Evolutionary conservation across 2,329 filamentous ascomycete species (phyloP).

Genomic region (Colletotrichum endophyticum): DNA sequence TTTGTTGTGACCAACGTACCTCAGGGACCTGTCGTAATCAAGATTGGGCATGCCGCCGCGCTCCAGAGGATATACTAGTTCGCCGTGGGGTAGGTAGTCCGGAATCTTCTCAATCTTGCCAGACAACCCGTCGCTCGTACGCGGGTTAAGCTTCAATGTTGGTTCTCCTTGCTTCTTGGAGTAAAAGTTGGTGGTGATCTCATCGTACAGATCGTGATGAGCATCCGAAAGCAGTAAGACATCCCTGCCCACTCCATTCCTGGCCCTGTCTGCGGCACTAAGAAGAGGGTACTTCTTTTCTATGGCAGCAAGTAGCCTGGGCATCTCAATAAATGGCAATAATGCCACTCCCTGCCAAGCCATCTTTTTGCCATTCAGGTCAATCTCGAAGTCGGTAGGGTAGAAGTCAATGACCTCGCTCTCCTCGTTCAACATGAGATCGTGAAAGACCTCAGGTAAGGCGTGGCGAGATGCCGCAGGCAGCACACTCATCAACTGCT

Average conservation of each 20-base stretch:
- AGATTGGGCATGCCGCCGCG: conserved; percentile 75
- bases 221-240: conserved; percentile 84
- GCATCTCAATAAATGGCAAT: conserved; percentile 95
- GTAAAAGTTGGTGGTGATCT: conserved; percentile 85
- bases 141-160: conserved; percentile 75
- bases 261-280: conserved; percentile 74
- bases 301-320: conserved; percentile 82
- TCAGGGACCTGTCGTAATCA: conserved; percentile 86
- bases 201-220: conserved; percentile 80
- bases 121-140: conserved; percentile 76
- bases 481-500: conserved; percentile 97
- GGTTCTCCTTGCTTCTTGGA: conserved; percentile 79
- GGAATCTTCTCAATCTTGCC: conserved; percentile 84
- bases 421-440: conserved; percentile 85
- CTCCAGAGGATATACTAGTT: conserved; percentile 78
- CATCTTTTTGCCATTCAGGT: conserved; percentile 97
- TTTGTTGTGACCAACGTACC: conserved; percentile 55
- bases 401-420: conserved; percentile 98
- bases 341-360: conserved; percentile 96
- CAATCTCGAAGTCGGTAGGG: conserved; percentile 89
- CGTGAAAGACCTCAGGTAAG: conserved; percentile 85
- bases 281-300: conserved; percentile 81
- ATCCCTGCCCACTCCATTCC: conserved; percentile 83
- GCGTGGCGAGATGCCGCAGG: conserved; percentile 92
- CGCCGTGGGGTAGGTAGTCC: conserved; percentile 82